Evolutionary conservation across 2,329 filamentous ascomycete species (phyloP).

Genomic region (Aspergillus ustus): DNA sequence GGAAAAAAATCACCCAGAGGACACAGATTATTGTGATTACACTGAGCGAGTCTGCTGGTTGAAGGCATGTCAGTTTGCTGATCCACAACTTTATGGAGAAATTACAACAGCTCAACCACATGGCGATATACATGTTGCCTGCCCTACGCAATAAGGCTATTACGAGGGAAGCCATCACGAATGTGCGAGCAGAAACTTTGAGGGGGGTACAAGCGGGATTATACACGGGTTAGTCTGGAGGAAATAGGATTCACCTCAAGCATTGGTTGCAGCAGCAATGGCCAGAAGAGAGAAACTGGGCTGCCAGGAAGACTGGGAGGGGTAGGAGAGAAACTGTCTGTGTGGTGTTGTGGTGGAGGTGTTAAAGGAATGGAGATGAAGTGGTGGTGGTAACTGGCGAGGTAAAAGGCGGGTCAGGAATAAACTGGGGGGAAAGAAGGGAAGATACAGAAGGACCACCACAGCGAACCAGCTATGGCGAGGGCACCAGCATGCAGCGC

Average conservation of each 20-base stretch:
- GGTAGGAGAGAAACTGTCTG: not conserved
- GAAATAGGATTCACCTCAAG: constrained; percentile 10
- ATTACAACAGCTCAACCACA: constrained; percentile 23
- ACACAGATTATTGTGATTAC: constrained; percentile 23
- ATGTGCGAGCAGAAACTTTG: constrained; percentile 3
- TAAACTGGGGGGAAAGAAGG: not conserved
- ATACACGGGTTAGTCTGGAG: constrained; percentile 17
- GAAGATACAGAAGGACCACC: constrained; percentile 7
- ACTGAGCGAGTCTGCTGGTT: constrained; percentile 22
- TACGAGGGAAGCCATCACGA: constrained; percentile 21
- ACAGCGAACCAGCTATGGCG: constrained; percentile 3
- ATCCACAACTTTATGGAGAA: constrained; percentile 19
- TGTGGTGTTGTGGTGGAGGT: not conserved
- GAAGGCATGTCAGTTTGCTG: constrained; percentile 24
- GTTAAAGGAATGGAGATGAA: not conserved
- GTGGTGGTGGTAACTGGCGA: constrained; percentile 1
- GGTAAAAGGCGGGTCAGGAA: not conserved
- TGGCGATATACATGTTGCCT: constrained; percentile 18
- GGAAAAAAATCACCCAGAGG: not conserved
- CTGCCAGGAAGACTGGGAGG: not conserved
- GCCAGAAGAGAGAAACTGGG: not conserved
- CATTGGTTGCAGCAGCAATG: not conserved
- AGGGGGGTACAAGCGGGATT: not conserved
- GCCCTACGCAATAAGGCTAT: constrained; percentile 29
- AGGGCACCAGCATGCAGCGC: constrained; percentile 9